Evolutionary conservation across 2,329 filamentous ascomycete genomes (phyloP), one percentile per base, ranked within the genome.

Genomic region (Emergomyces pasteurianus): DNA sequence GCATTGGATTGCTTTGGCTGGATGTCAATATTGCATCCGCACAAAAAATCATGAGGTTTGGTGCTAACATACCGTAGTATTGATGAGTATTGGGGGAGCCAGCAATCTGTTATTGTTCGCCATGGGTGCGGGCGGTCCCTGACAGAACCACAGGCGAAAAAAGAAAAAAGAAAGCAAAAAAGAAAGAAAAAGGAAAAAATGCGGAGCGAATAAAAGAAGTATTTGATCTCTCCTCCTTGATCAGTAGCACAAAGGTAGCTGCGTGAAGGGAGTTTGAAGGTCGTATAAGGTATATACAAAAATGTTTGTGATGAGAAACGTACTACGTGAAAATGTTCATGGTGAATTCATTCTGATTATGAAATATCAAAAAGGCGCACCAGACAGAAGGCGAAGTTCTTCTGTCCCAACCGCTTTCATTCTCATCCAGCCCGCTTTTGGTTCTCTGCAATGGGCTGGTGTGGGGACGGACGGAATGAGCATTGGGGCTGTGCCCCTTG

Each of bases 51-150:
- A 46, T 46, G 42, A 42, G 21, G 14, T 21, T 16, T 8, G 54
- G 42, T 9, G 14, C 21, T 28, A 26, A 43, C 64, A 61, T 58
- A 65, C 64, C 23, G 59, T 59, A 31, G 64, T 65, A 52, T 64
- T 58, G 36, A 65, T 60, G 40, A 63, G 61, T 42, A 63, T 64
- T 21, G 63, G 53, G 23, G 64, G 64, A 42, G 61, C 61, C 36
- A 63, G 62, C 47, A 66, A 60, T 60, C 60, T 62, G 40, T 62
- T 62, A 50, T 61, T 63, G 54, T 64, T 63, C 34, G 62, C 62
- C 64, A 66, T 66, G 26, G 46, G 31, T 38, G 46, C 55, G 40
- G 40, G 46, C 16, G 38, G n/a, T n/a, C n/a, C n/a, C 10, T 36
- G 47, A 12, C 18, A 28, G 52, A 10, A 18, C 43, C 43, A 31